phyloP scores from a whole-genome alignment of 495 filamentous ascomycete genomes.

The Tuber aestivum region DNA sequence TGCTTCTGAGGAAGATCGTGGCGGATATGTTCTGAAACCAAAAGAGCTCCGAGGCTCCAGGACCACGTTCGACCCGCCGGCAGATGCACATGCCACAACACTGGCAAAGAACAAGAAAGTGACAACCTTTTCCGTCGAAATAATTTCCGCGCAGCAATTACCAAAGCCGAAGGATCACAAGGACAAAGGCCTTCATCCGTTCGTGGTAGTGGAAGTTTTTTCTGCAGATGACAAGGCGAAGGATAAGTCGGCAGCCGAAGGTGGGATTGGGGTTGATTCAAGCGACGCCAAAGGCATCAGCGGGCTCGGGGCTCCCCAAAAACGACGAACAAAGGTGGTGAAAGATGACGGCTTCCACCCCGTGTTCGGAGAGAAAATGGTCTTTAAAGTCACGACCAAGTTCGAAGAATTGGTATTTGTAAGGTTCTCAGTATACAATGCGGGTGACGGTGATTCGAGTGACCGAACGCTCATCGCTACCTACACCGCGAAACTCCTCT shows the following conservation, averaged over 20 bases:
- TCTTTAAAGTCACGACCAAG: slow-evolving; percentile 74
- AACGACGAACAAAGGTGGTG: slow-evolving; percentile 68
- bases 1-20: slow-evolving; percentile 76
- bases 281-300: slow-evolving; percentile 64
- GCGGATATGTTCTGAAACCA: slow-evolving; percentile 91
- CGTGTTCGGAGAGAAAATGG: slow-evolving; percentile 67
- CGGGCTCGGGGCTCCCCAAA: slow-evolving; percentile 68
- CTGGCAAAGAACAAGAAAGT: slow-evolving; percentile 64
- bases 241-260: slow-evolving; percentile 53
- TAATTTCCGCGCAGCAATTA: slow-evolving; percentile 91
- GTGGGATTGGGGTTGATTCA: slow-evolving; percentile 63
- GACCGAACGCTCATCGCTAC: slow-evolving; percentile 65
- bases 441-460: slow-evolving; percentile 60
- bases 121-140: slow-evolving; percentile 74
- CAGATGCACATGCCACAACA: slow-evolving; percentile 47
- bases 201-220: slow-evolving; percentile 90
- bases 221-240: slow-evolving; percentile 80
- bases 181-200: slow-evolving; percentile 77
- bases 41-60: slow-evolving; percentile 59
- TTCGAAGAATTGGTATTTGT: slow-evolving; percentile 92
- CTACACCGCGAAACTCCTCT: slow-evolving; percentile 86
- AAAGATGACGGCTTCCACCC: slow-evolving; percentile 89
- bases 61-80: slow-evolving; percentile 41
- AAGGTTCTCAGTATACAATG: slow-evolving; percentile 83
- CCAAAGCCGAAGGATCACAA: slow-evolving; percentile 69